Evolutionary conservation across 2,329 filamentous ascomycete species (phyloP), one percentile per base, ranked within the genome.

Genomic region (Xenoacremonium recifei): DNA sequence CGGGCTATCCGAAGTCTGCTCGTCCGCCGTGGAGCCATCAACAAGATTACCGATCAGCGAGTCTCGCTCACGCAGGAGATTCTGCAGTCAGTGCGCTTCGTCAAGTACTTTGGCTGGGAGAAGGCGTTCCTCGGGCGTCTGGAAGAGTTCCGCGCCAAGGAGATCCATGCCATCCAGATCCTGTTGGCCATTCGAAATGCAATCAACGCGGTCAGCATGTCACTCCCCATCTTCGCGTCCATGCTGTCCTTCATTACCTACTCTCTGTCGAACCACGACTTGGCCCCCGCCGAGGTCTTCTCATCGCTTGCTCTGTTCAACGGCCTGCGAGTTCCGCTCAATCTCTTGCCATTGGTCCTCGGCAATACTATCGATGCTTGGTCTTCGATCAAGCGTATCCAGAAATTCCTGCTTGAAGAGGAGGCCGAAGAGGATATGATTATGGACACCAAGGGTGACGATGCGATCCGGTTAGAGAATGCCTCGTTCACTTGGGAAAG

Each of bases 51-150:
- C 2, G 92, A 97, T 61, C 87, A 95, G 67, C 82, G 92, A 49
- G 91, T 97, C 6, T 87, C 87, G 39, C 71, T 97, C 23, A 96
- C 90, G 0, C 91, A 96, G 61, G 92, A 97, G 61, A 95, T 97
- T 38, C 60, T 97, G 12, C 85, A 90, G 53, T 88, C 89, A 0
- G 91, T 96, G 18, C 81, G 91, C 19, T 96, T 97, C 59, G 92
- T 97, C 67, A 97, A 97, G 64, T 96, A 82, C 64, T 97, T 96
- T 61, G 91, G 90, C 6, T 97, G 92, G 92, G 92, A 97, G 62
- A 85, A 79, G 44, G 86, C 88, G 23, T 96, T 97, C 59, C 70
- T 96, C 11, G 75, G 82, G 37, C 82, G 90, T 12, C 75, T 96
- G 13, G 80, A 81, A 37, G 76, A 82, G 18, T 86, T 95, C 47